Base-by-base conservation (phyloP, 2,329 filamentous ascomycete genomes). In the Camillea tinctor region DNA sequence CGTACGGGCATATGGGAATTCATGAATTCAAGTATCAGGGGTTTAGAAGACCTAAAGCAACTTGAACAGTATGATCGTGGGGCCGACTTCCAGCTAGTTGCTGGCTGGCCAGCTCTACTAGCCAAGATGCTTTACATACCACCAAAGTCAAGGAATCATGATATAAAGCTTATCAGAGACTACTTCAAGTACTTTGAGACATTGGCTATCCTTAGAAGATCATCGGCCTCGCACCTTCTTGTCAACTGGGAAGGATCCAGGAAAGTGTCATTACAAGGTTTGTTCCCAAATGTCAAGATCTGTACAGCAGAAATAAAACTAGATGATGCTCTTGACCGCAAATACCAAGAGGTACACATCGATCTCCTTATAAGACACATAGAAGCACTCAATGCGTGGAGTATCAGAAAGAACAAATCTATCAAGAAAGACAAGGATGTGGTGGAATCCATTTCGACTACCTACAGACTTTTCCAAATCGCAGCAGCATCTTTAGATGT, bases 401-500 rank as follows among this genome's bases (percentile, higher is more conserved):
- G 19, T 30, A 20, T 52, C 4, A 40, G 56, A 24, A 20, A 55
- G 17, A 23, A 50, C 3, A 50, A 21, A 19, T 36, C 40, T 9
- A 2, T 40, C 20, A 56, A 52, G 20, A 21, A 36, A 3, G 60
- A 61, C 7, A 50, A 24, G 5, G 49, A 62, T 8, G 50, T 40
- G 20, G 52, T 56, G 4, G 50, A 44, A n/a, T 17, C 52, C 17
- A 23, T 66, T 13, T 19, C 48, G 8, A 22, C 48, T 3, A 40
- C 55, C 7, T 21, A 60, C 13, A 60, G 68, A 21, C 58, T 55
- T 2, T 64, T 71, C 49, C 60, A 70, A 30, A 55, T 73, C 1
- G 69, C 67, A 17, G 54, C 69, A 4, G 64, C 70, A 44, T 72
- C 70, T 11, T 54, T 72, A 20, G 71, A 72, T 36, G 63, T 71